Percentiles rank a stretch among this genome's conserved stretches.
These are phyloP conservation scores for Phytophthora citricola DNA, from an alignment of 352 stramenopile species.

Conservation along the genomic window DNA sequence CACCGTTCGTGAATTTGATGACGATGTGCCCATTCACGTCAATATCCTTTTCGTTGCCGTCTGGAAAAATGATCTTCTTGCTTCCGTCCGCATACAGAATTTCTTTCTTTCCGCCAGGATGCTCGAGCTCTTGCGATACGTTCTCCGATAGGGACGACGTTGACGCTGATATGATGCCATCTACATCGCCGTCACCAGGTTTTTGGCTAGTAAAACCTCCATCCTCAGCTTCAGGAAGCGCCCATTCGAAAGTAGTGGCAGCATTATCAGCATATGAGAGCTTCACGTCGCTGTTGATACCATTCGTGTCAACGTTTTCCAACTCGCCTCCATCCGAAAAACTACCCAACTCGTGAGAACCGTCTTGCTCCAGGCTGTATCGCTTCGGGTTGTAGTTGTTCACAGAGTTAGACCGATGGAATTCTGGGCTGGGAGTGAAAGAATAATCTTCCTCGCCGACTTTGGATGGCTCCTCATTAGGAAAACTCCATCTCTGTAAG, in stretches of 20 bases:
- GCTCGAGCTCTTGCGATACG: constrained; percentile 51
- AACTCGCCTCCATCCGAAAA: not conserved
- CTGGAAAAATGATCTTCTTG: constrained; percentile 85
- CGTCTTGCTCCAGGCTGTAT: constrained; percentile 39
- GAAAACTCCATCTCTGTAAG: constrained; percentile 40
- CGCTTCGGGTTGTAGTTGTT: constrained; percentile 44
- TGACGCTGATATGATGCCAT: constrained; percentile 9
- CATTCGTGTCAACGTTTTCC: not conserved
- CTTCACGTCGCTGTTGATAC: constrained; percentile 1
- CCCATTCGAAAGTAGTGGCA: constrained; percentile 24
- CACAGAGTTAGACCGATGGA: constrained; percentile 14
- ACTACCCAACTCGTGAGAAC: constrained; percentile 9
- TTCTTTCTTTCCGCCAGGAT: constrained; percentile 68
- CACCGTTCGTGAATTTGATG: constrained; percentile 95
- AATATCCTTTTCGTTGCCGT: constrained; percentile 95
- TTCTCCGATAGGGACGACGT: constrained; percentile 21
- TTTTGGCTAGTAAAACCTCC: constrained; percentile 1
- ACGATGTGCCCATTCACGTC: constrained; percentile 86
- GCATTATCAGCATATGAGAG: constrained; percentile 1
- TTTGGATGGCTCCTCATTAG: constrained; percentile 9
- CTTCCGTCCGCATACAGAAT: constrained; percentile 68
- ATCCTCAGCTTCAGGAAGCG: constrained; percentile 17
- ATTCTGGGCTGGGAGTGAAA: constrained; percentile 2
- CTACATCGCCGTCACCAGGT: constrained; percentile 5
- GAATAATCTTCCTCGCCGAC: constrained; percentile 2